phyloP scores from a whole-genome alignment of 164 flowering plant genomes.

The Cinnamomum micranthum region DNA sequence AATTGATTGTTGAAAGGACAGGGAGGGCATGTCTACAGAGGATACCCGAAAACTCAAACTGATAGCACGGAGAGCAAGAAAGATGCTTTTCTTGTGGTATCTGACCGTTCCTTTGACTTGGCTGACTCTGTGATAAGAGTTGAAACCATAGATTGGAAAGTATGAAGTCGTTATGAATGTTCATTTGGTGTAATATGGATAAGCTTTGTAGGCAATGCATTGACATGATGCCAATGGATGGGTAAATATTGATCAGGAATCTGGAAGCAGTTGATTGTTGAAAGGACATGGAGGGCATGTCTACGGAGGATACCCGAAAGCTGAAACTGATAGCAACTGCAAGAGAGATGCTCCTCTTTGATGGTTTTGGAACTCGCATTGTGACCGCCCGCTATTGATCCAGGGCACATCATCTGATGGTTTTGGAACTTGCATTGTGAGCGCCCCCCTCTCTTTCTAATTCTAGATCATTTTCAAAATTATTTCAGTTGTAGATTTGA shows the following conservation, averaged over 20 bases:
- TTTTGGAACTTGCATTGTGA: no score
- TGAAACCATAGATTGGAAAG: constrained; percentile 71
- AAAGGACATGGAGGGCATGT: constrained; percentile 89
- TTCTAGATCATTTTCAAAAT: no score
- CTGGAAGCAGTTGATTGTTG: constrained; percentile 84
- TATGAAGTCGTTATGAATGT: constrained; percentile 60
- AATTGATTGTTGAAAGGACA: constrained; percentile 84
- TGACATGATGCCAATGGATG: constrained; percentile 66
- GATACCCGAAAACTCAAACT: constrained; percentile 87
- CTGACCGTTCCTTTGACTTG: constrained; percentile 70
- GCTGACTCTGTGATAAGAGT: constrained; percentile 65
- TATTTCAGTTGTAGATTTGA: no score
- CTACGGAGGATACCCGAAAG: constrained; percentile 88
- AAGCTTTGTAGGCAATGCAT: constrained; percentile 34
- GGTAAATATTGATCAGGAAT: constrained; percentile 88
- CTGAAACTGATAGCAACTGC: constrained; percentile 87
- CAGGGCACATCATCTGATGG: no score
- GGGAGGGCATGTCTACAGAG: constrained; percentile 91
- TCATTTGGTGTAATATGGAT: constrained; percentile 32
- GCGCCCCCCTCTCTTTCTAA: no score
- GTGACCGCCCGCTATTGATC: no score
- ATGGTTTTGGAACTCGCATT: no score
- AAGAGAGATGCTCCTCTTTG: constrained; percentile 71
- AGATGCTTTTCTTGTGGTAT: constrained; percentile 60
- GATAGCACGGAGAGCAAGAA: constrained; percentile 68